These are phyloP conservation scores for Sordaria brevicollis DNA, from an alignment of 495 filamentous ascomycete species.

Conservation along the genomic window DNA sequence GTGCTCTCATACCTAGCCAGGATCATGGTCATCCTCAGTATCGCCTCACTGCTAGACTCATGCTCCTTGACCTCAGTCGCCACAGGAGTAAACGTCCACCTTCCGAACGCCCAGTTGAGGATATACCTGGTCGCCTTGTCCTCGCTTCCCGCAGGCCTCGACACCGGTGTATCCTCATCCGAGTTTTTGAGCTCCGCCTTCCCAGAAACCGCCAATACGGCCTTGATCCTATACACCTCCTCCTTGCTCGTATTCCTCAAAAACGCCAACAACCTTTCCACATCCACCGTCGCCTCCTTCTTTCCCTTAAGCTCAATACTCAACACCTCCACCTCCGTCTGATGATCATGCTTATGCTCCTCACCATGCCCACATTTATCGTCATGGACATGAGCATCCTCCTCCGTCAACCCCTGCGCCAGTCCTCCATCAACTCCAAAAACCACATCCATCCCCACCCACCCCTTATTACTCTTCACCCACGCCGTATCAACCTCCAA, in stretches of 20 bases:
- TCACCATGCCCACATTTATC: conserved; percentile 22
- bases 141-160: not conserved
- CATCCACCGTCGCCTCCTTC: conserved; percentile 40
- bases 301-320: conserved; percentile 51
- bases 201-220: conserved; percentile 51
- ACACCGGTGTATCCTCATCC: conserved; percentile 33
- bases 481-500: conserved; percentile 69
- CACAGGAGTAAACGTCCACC: conserved; percentile 77
- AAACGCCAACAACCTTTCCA: conserved; percentile 52
- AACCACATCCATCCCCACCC: conserved; percentile 64
- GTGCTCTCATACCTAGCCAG: conserved; percentile 72
- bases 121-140: conserved; percentile 48
- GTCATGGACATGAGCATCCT: conserved; percentile 18
- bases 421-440: conserved; percentile 81
- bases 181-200: conserved; percentile 44
- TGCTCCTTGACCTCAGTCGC: conserved; percentile 32
- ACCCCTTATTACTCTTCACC: conserved; percentile 70
- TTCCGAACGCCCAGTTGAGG: conserved; percentile 94
- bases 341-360: conserved; percentile 41
- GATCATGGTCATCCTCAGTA: conserved; percentile 73
- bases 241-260: conserved; percentile 69
- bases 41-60: conserved; percentile 33
- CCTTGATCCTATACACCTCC: conserved; percentile 93
- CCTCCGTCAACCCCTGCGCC: conserved; percentile 44
- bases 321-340: conserved; percentile 83